Percentiles rank a stretch among this genome's conserved stretches.
phyloP scores from a whole-genome alignment of 441 rosid genomes.

The Codiaeum variegatum region DNA sequence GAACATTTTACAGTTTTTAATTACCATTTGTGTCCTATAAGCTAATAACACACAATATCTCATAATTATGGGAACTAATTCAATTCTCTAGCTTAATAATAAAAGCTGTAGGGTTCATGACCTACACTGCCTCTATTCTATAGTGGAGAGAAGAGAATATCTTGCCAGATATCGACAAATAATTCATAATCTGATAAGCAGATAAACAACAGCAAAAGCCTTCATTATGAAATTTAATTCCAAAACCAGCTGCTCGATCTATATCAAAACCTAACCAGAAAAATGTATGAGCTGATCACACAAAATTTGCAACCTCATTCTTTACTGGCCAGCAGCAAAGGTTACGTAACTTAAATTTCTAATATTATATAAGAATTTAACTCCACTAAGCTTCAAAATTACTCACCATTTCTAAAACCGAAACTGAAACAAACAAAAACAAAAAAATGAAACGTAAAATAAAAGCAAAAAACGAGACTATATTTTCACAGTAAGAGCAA shows the following conservation, averaged over 20 bases:
- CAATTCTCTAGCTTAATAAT: not conserved
- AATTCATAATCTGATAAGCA: not conserved
- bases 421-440: not conserved
- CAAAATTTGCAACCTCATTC: not conserved
- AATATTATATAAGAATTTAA: not conserved
- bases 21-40: not conserved
- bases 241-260: not conserved
- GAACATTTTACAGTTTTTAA: not conserved
- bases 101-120: not conserved
- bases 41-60: not conserved
- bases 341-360: not conserved
- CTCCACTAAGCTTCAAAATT: constrained; percentile 5
- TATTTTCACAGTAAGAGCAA: not conserved
- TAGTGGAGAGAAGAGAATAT: not conserved
- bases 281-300: not conserved
- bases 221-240: not conserved
- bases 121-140: not conserved
- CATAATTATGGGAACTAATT: not conserved
- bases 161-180: not conserved
- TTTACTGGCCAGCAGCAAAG: not conserved
- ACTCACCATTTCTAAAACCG: not conserved
- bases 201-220: not conserved
- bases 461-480: not conserved
- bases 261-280: not conserved
- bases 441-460: not conserved